Evolutionary conservation across 1,284 basidiomycete genomes (phyloP), one percentile per base, ranked within the genome.

Genomic region (Sanghuangporus baumii): DNA sequence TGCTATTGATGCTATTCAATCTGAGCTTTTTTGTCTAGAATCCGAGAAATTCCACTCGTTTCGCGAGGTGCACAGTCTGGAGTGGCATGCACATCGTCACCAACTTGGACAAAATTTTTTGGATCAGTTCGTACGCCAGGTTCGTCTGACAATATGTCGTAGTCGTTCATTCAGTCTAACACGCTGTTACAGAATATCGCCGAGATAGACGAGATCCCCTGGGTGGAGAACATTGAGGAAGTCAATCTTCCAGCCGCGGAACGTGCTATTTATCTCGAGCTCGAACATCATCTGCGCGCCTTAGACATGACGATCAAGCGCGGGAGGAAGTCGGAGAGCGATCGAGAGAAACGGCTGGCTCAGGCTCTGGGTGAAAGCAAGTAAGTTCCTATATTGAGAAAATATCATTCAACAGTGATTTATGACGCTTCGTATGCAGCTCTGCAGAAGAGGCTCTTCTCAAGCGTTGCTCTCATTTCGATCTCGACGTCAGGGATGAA

Each of bases 1-100:
- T 20, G 56, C 51, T 55, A 65, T 43, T 47, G 67, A 38, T 59
- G 65, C 5, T 52, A 23, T 37, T 61, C 37, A 34, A 14, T 57
- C 56, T 63, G 18, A 50, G 69, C n/a, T 67, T 9, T 23, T 34
- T 37, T 37, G 8, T 50, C 16, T 58, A 93, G 91, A 87, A 62
- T 94, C 91, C 55, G 95, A 98, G 72, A 86, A 87, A 68, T 98
- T 98, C 82, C 94, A 97, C 73, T 96, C 95, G 0, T 98, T 96
- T 87, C 87, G 94, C 34, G 96, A 98, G 71, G 89, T 95, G 18
- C 94, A 93, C 70, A 95, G 89, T 51, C 74, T 91, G 20, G 91
- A 94, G 66, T 98, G 95, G 95, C 95, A 97, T 71, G 86, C 87
- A 1, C 88, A 93, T 67, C 87, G 95, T 7, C 88, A 95, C 70